Base-by-base conservation (phyloP, 2,329 filamentous ascomycete genomes). In the Cytospora leucostoma region DNA sequence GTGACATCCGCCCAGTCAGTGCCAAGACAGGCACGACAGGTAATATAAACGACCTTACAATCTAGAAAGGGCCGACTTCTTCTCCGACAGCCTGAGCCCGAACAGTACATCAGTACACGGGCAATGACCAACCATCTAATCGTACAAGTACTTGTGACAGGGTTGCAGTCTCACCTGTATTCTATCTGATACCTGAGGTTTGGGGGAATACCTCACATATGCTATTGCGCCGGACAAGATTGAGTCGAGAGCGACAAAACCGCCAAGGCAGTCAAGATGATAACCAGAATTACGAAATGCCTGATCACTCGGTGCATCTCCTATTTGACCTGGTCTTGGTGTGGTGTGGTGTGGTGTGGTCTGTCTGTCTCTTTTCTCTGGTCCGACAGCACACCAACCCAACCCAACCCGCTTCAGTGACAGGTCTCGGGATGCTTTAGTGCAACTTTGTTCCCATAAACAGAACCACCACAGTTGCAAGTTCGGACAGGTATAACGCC, bases 401-500 rank as follows among this genome's bases (percentile, higher is more conserved):
- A 27, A 4, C 27, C 2, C 27, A 60, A 37, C 17, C 38, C 37
- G 47, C 47, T 35, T 35, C 50, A 17, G 13, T 52, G 54, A 52
- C 61, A 56, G 53, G 52, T 60, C 57, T 61, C 47, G 62, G 52
- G 44, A 47, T 37, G n/a, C 52, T 27, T 27, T 27, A 56, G 57
- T 61, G 53, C 62, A 12, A 56, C 57, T 38, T n/a, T 56, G 34
- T 44, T 52, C 44, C 44, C 33, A 3, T 35, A n/a, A 19, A 47
- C 56, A 50, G 19, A 13, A 34, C 32, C 51, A 49, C 49, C 52
- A 15, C n/a, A 52, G 40, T 40, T 38, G 19, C 37, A 27, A 55
- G 19, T 55, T 61, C 51, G 58, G 51, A 61, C 56, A 38, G 38
- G 56, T 56, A 44, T n/a, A 53, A 60, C 56, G 51, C 47, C 51